phyloP scores from a whole-genome alignment of 345 rosid genomes.

The Citrus hindsii region DNA sequence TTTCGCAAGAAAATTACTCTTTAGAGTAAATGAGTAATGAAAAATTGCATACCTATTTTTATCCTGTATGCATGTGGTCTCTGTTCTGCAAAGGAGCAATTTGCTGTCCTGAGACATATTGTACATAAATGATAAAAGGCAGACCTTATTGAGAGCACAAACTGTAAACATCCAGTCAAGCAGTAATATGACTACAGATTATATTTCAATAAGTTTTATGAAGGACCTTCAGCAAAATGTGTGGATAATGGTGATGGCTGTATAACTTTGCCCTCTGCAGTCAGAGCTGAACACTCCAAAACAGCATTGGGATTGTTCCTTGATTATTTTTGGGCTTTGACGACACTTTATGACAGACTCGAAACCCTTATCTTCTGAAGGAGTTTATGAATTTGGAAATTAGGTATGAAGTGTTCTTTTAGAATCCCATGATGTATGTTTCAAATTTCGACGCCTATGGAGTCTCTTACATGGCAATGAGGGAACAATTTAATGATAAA shows the following conservation, averaged over 20 bases:
- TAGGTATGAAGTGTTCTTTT: not conserved
- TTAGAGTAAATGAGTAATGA: not conserved
- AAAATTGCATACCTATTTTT: too few species aligned
- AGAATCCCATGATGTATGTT: not conserved
- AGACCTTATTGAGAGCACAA: not conserved
- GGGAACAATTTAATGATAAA: not conserved
- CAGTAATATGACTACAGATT: not conserved
- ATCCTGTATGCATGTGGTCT: not conserved
- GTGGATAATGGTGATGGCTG: not conserved
- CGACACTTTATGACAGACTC: not conserved
- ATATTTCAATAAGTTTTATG: not conserved
- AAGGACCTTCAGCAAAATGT: not conserved
- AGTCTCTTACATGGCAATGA: not conserved
- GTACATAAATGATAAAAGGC: not conserved
- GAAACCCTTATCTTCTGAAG: not conserved
- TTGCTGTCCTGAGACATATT: not conserved
- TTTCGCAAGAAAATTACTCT: not conserved
- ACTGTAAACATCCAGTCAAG: not conserved
- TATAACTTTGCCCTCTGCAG: not conserved
- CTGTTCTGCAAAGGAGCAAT: not conserved
- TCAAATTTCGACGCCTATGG: not conserved
- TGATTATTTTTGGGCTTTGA: not conserved
- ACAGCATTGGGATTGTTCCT: not conserved
- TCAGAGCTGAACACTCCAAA: not conserved
- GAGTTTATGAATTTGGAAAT: not conserved